phyloP scores from a whole-genome alignment of 148 eudicot genomes.

The Rheum nobile region DNA sequence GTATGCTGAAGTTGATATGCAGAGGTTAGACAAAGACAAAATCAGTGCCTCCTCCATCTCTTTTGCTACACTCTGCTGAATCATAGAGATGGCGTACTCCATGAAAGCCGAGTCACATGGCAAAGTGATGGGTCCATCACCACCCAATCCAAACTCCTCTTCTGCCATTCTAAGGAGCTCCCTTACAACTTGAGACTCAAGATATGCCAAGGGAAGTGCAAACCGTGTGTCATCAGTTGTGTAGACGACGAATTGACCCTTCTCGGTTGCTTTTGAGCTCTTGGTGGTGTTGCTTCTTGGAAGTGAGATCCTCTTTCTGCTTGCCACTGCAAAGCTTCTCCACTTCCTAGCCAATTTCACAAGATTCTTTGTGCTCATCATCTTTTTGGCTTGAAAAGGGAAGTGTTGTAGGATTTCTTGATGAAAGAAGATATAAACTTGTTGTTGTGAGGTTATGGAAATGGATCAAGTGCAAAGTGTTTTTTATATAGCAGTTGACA shows the following conservation, averaged over 20 bases:
- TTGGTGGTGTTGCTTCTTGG: neutral
- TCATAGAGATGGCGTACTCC: slow-evolving; percentile 8
- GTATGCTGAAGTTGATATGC: neutral
- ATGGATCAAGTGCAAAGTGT: no score
- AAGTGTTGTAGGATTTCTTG: no score
- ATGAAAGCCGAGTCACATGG: slow-evolving; percentile 6
- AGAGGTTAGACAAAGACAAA: neutral
- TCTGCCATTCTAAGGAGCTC: slow-evolving; percentile 6
- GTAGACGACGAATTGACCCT: slow-evolving; percentile 9
- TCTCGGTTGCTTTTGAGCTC: no score
- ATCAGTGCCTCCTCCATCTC: slow-evolving; percentile 5
- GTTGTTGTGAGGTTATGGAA: no score
- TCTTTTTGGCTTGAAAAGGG: no score
- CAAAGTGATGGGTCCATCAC: slow-evolving; percentile 8
- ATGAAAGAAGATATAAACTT: no score
- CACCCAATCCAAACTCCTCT: neutral
- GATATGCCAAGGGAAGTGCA: slow-evolving; percentile 6
- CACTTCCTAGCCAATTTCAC: slow-evolving; percentile 15
- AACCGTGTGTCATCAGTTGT: slow-evolving; percentile 4
- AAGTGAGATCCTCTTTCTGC: slow-evolving; percentile 14
- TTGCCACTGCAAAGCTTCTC: neutral
- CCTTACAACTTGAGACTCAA: neutral
- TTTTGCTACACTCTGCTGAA: neutral
- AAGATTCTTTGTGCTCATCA: no score
- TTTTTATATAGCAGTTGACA: no score